Evolutionary conservation across 768 basidiomycete genomes (phyloP).

Genomic region (Boletus subparvulus): DNA sequence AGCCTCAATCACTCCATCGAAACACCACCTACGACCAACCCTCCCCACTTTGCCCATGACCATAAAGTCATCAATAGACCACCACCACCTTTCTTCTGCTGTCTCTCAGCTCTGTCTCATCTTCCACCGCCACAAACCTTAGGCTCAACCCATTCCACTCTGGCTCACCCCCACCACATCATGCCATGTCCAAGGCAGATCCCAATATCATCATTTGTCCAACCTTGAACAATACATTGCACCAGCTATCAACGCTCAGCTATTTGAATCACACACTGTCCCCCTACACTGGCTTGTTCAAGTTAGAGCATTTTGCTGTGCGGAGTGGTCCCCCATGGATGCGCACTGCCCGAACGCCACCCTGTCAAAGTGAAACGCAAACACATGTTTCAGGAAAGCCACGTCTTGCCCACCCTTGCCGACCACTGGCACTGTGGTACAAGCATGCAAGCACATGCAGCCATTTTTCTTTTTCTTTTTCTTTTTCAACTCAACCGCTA

Average conservation of each 20-base stretch:
- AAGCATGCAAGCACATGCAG: too few species aligned
- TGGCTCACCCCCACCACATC: constrained; percentile 34
- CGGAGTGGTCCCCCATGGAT: constrained; percentile 76
- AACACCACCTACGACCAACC: constrained; percentile 44
- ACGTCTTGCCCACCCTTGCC: too few species aligned
- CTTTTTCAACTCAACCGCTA: too few species aligned
- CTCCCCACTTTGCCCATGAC: constrained; percentile 15
- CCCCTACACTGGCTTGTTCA: constrained; percentile 91
- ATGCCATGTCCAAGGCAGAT: constrained; percentile 38
- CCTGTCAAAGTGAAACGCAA: constrained; percentile 76
- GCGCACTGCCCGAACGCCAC: constrained; percentile 43
- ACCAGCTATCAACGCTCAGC: constrained; percentile 82
- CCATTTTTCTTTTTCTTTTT: too few species aligned
- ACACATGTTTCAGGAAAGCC: constrained; percentile 51
- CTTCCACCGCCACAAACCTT: constrained; percentile 23
- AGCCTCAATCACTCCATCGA: constrained; percentile 44
- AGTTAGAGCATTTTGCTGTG: constrained; percentile 88
- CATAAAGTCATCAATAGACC: constrained; percentile 20
- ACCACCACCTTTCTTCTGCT: constrained; percentile 20
- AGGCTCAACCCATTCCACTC: constrained; percentile 36
- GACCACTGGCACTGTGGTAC: too few species aligned
- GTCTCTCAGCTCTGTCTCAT: constrained; percentile 38
- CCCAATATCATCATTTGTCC: constrained; percentile 66
- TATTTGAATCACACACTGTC: constrained; percentile 92
- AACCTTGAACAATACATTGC: constrained; percentile 69